These are phyloP conservation scores for Protea cynaroides DNA, from an alignment of 164 flowering plant genomes.

Conservation along the genomic window DNA sequence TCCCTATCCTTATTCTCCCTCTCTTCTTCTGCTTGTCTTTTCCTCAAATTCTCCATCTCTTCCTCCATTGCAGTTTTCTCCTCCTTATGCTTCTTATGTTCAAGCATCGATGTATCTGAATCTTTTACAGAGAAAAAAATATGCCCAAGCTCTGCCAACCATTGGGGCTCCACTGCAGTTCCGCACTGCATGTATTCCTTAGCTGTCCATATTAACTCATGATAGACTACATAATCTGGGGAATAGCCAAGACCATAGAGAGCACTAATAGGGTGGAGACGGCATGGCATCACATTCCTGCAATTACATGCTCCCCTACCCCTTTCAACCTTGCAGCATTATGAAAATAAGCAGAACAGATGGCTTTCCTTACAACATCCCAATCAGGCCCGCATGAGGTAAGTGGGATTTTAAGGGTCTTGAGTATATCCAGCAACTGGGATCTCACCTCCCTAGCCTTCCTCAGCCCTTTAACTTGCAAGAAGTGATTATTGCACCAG, in stretches of 20 bases:
- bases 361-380: constrained; percentile 78
- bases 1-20: constrained; percentile 38
- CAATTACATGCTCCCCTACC: constrained; percentile 83
- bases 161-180: constrained; percentile 84
- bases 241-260: constrained; percentile 73
- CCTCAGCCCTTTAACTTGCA: constrained; percentile 76
- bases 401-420: constrained; percentile 58
- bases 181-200: constrained; percentile 96
- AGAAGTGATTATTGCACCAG: constrained; percentile 88
- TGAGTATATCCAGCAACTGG: constrained; percentile 75
- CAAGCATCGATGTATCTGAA: constrained; percentile 71
- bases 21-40: constrained; percentile 48
- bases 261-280: constrained; percentile 82
- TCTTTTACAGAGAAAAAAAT: constrained; percentile 88
- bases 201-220: constrained; percentile 67
- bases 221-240: constrained; percentile 88
- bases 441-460: constrained; percentile 95
- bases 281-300: constrained; percentile 82
- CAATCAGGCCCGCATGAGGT: constrained; percentile 67
- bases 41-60: constrained; percentile 80
- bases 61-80: constrained; percentile 89
- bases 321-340: constrained; percentile 84
- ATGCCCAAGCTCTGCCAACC: constrained; percentile 91
- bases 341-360: constrained; percentile 89
- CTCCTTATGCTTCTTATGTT: constrained; percentile 79